Evolutionary conservation across 257 asterid species (phyloP).

Genomic region (Solanum piurae): DNA sequence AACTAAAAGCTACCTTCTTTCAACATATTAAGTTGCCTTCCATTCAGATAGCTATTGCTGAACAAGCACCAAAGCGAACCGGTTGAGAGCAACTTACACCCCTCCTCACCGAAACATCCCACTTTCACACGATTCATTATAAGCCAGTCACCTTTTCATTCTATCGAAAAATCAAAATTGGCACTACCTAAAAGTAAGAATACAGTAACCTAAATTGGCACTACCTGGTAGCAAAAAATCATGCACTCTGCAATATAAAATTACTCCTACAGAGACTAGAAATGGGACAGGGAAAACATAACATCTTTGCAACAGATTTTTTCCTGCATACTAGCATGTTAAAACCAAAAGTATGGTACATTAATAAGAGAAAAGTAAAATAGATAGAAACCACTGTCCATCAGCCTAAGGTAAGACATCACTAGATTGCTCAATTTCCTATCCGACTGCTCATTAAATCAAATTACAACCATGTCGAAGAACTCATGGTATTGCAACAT

Average conservation of each 20-base stretch:
- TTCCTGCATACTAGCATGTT: not conserved
- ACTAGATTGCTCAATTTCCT: not conserved
- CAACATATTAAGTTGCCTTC: not conserved
- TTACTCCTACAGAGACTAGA: not conserved
- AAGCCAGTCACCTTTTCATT: not conserved
- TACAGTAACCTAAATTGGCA: not conserved
- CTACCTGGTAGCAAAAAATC: not conserved
- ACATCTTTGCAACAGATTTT: not conserved
- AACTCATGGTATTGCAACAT: slow-evolving; percentile 1
- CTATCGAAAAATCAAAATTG: not conserved
- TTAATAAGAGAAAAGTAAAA: not conserved
- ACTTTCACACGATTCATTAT: not conserved
- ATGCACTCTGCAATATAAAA: not conserved
- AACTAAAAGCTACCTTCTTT: not conserved
- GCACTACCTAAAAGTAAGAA: not conserved
- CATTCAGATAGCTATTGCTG: too few species aligned
- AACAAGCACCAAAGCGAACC: not conserved
- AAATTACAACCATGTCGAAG: slow-evolving; percentile 9
- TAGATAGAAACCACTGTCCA: not conserved
- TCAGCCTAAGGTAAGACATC: not conserved
- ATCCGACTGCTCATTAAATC: not conserved
- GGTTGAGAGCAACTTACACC: not conserved
- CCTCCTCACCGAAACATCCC: not conserved
- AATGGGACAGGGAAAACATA: not conserved
- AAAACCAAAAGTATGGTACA: not conserved